phyloP scores from a whole-genome alignment of 1,284 basidiomycete species.

The Schizophyllum commune region DNA sequence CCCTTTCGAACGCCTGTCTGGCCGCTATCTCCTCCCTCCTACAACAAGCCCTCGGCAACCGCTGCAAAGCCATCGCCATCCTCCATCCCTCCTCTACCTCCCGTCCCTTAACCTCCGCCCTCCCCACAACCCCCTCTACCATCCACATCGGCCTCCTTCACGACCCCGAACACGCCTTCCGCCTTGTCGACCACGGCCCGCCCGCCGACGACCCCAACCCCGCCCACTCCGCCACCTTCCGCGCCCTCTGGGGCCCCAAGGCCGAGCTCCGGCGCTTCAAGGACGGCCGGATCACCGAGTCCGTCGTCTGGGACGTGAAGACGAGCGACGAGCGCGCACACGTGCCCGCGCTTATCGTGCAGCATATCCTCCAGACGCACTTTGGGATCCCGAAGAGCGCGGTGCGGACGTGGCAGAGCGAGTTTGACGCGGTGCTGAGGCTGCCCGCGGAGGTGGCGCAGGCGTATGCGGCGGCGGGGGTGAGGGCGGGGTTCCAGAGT shows the following conservation, averaged over 20 bases:
- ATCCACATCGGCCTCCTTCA: constrained; percentile 71
- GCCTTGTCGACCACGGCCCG: constrained; percentile 87
- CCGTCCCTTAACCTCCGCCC: constrained; percentile 44
- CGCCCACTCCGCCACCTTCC: constrained; percentile 56
- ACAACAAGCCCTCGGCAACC: constrained; percentile 62
- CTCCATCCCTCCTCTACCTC: constrained; percentile 41
- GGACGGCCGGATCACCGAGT: constrained; percentile 88
- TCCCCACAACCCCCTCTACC: constrained; percentile 36
- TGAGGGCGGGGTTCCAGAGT: constrained; percentile 64
- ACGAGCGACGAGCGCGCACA: constrained; percentile 70
- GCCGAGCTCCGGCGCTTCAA: constrained; percentile 96
- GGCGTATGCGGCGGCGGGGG: constrained; percentile 39
- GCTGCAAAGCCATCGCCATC: constrained; percentile 53
- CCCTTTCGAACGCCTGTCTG: constrained; percentile 47
- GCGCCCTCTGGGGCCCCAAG: constrained; percentile 86
- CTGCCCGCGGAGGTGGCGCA: constrained; percentile 52
- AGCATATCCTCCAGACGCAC: constrained; percentile 71
- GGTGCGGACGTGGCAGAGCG: constrained; percentile 51
- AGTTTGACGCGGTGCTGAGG: constrained; percentile 63
- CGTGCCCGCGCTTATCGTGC: constrained; percentile 72
- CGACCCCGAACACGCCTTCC: constrained; percentile 63
- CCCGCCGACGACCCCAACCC: constrained; percentile 55
- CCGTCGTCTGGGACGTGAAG: constrained; percentile 87
- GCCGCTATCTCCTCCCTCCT: constrained; percentile 48
- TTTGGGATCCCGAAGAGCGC: constrained; percentile 51